These are phyloP conservation scores for Nematodospora valgi DNA, from an alignment of 805 yeast species.

Conservation along the genomic window DNA sequence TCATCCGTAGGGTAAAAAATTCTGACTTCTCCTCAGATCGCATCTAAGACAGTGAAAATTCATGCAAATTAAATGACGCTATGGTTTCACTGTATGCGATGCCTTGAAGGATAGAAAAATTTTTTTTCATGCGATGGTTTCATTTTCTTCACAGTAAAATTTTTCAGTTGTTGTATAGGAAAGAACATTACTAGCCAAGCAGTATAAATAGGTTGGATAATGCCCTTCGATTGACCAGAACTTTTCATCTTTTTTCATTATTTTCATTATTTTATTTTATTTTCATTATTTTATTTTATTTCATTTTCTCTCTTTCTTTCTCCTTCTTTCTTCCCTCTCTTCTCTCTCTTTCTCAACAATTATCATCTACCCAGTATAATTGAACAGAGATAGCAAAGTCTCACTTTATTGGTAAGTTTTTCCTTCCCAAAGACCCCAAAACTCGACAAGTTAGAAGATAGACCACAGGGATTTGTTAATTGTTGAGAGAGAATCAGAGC, in stretches of 20 bases:
- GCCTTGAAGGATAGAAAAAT: no score
- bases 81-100: no score
- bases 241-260: conserved; percentile 4
- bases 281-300: conserved; percentile 8
- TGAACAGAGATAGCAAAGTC: conserved; percentile 13
- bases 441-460: not conserved
- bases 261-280: conserved; percentile 7
- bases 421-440: not conserved
- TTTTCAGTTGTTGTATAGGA: no score
- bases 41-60: no score
- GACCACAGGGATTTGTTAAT: conserved; percentile 7
- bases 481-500: conserved; percentile 11
- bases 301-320: conserved; percentile 13
- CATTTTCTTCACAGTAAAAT: no score
- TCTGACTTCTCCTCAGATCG: no score
- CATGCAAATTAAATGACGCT: no score
- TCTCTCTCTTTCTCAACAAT: conserved; percentile 40
- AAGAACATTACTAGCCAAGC: no score
- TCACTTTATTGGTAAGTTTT: conserved; percentile 6
- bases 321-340: conserved; percentile 16
- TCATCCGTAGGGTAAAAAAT: no score
- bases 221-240: not conserved
- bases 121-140: no score
- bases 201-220: conserved; percentile 3
- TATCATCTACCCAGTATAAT: conserved; percentile 23